These are phyloP conservation scores for Talaromyces verruculosus DNA, from an alignment of 2,329 filamentous ascomycete genomes.

Conservation along the genomic window DNA sequence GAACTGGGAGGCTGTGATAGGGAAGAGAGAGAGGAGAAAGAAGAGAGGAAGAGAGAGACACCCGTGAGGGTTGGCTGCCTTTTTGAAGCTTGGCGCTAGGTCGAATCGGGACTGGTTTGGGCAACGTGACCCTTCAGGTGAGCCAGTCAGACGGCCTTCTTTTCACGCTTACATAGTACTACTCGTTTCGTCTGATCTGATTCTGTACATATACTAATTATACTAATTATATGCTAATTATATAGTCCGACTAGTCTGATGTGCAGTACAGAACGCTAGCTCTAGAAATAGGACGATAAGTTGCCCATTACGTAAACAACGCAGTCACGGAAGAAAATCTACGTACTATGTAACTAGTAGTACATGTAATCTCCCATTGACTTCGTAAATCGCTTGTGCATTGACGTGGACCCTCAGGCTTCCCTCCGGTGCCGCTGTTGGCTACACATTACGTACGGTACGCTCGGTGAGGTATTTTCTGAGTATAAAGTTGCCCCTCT, in stretches of 20 bases:
- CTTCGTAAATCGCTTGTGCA: neutral
- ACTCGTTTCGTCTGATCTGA: neutral
- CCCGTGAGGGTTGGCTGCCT: slow-evolving; percentile 6
- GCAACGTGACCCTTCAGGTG: slow-evolving; percentile 17
- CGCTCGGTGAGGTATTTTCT: slow-evolving; percentile 5
- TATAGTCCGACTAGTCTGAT: neutral
- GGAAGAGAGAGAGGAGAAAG: neutral
- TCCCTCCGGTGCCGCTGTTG: neutral
- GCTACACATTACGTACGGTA: neutral
- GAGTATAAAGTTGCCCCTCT: slow-evolving; percentile 2
- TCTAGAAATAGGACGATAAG: neutral
- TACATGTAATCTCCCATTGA: neutral
- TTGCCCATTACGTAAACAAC: neutral
- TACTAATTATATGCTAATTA: neutral
- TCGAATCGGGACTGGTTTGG: slow-evolving; percentile 11
- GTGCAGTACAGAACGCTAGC: neutral
- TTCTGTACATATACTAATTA: no score
- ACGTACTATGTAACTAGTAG: no score
- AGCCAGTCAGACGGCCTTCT: neutral
- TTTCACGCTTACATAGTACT: neutral
- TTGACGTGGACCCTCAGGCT: neutral
- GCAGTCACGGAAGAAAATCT: neutral
- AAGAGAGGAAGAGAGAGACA: neutral
- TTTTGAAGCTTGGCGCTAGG: slow-evolving; percentile 21
- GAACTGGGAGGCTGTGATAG: slow-evolving; percentile 1